Conservation (phyloP, 2,329 filamentous ascomycete genomes). For the Blastomyces silverae region DNA sequence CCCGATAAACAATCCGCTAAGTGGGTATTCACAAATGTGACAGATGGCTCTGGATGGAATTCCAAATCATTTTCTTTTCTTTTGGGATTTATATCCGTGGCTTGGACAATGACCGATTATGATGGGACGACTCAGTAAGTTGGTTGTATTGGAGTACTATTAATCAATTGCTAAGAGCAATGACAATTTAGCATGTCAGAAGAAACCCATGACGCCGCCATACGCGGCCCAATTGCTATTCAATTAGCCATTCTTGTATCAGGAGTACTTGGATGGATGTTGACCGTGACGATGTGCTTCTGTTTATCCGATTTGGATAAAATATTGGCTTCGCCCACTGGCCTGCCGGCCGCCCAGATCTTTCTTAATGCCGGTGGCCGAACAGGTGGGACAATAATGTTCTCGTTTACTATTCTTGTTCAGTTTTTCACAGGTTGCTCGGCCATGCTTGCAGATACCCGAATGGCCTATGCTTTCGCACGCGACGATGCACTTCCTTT, state of each 20-base stretch:
- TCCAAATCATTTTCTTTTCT: slow-evolving; percentile 57
- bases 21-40: slow-evolving; percentile 57
- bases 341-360: slow-evolving; percentile 54
- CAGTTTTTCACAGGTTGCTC: slow-evolving; percentile 60
- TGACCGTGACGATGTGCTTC: slow-evolving; percentile 59
- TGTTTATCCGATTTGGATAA: slow-evolving; percentile 53
- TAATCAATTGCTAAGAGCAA: slow-evolving; percentile 20
- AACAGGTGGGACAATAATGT: slow-evolving; percentile 54
- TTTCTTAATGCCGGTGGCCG: slow-evolving; percentile 55
- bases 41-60: slow-evolving; percentile 57
- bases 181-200: slow-evolving; percentile 51
- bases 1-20: slow-evolving; percentile 52
- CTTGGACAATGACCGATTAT: slow-evolving; percentile 60
- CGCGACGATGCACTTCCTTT: slow-evolving; percentile 56
- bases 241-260: slow-evolving; percentile 54
- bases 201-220: slow-evolving; percentile 58
- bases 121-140: slow-evolving; percentile 58
- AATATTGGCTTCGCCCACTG: slow-evolving; percentile 53
- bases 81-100: slow-evolving; percentile 45
- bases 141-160: slow-evolving; percentile 16
- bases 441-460: slow-evolving; percentile 57
- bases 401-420: slow-evolving; percentile 56
- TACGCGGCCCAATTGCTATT: slow-evolving; percentile 55
- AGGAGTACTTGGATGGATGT: slow-evolving; percentile 54
- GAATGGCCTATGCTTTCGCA: slow-evolving; percentile 57